phyloP scores from a whole-genome alignment of 1,139 yeast species.

The Sugiyamaella castrensis region DNA sequence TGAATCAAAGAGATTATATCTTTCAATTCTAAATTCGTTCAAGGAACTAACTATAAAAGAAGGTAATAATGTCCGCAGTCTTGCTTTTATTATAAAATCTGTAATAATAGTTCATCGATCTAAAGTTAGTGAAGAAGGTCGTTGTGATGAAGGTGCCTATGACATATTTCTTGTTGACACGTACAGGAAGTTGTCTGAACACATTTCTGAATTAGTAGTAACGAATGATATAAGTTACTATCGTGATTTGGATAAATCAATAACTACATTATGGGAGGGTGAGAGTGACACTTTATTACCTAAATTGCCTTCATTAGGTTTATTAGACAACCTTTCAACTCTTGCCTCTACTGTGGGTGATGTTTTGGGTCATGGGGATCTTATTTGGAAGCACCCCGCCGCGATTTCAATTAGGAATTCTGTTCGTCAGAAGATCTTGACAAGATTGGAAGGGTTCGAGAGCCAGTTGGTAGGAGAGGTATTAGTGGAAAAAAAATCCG shows the following conservation, averaged over 20 bases:
- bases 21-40: constrained; percentile 6
- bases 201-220: neutral
- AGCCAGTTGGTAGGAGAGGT: neutral
- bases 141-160: neutral
- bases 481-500: neutral
- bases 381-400: constrained; percentile 3
- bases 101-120: constrained; percentile 9
- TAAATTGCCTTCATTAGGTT: constrained; percentile 8
- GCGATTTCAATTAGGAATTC: too few species aligned
- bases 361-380: constrained; percentile 7
- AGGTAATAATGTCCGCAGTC: constrained; percentile 7
- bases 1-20: constrained; percentile 8
- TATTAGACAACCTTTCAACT: constrained; percentile 1
- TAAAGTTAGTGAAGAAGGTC: neutral
- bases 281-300: neutral
- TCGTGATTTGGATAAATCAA: neutral
- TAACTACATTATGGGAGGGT: constrained; percentile 5
- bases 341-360: constrained; percentile 1
- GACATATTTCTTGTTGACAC: neutral
- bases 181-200: neutral
- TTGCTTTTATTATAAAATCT: constrained; percentile 14
- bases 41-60: constrained; percentile 7
- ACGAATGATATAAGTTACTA: neutral
- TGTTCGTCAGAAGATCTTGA: too few species aligned
- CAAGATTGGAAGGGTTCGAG: neutral